Evolutionary conservation across 2,329 filamentous ascomycete genomes (phyloP).

Genomic region (Hymenoscyphus infarciens): DNA sequence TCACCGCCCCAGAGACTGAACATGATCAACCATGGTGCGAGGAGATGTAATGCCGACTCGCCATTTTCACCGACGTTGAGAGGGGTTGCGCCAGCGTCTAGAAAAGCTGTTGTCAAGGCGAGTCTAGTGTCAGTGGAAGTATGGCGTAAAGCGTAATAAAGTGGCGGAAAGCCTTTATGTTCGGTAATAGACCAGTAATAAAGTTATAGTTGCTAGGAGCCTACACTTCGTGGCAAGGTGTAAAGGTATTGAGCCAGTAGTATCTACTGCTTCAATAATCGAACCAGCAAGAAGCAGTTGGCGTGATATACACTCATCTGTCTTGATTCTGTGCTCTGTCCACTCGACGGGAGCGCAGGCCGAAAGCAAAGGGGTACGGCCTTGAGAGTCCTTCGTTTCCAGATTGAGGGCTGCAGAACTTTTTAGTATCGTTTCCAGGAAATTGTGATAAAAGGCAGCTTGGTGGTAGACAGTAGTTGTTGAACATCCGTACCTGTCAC

Average conservation of each 20-base stretch:
- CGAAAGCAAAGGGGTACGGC: conserved; percentile 11
- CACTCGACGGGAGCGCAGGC: background rate
- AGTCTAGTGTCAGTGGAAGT: background rate
- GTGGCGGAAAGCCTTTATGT: background rate
- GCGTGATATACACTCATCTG: background rate
- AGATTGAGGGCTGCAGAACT: background rate
- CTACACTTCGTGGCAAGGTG: conserved; percentile 1
- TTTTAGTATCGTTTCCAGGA: background rate
- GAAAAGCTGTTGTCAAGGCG: background rate
- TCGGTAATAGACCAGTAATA: conserved; percentile 1
- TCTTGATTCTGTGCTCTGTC: too few species aligned
- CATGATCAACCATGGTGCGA: conserved; percentile 1
- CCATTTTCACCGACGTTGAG: conserved; percentile 8
- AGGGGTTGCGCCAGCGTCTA: conserved; percentile 11
- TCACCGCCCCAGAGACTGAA: background rate
- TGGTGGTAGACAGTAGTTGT: background rate
- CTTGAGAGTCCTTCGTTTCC: conserved; percentile 11
- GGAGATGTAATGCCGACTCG: conserved; percentile 7
- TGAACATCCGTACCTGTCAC: too few species aligned
- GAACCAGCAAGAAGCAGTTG: conserved; percentile 13
- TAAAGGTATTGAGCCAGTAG: conserved; percentile 13
- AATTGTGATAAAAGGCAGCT: conserved; percentile 4
- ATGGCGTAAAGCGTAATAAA: background rate
- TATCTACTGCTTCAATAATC: conserved; percentile 14
- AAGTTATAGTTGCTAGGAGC: background rate